Evolutionary conservation across 805 yeast genomes (phyloP).

Genomic region (Yamadazyma kitorensis): DNA sequence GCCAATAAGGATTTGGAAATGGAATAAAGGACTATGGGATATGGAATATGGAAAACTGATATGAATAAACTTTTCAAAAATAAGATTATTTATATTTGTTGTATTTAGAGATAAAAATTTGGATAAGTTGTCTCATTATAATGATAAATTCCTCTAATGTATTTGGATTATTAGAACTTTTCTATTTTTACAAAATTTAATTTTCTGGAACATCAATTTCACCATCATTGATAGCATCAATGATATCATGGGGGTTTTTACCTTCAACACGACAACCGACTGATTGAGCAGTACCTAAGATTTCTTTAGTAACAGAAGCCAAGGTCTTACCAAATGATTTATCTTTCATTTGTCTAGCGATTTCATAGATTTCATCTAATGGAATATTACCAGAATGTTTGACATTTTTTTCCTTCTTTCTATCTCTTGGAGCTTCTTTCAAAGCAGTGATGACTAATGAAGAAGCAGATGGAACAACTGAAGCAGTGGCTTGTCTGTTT

Average conservation of each 20-base stretch:
- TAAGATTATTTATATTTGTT: conserved; percentile 2
- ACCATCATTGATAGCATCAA: conserved; percentile 98
- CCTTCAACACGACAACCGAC: conserved; percentile 99
- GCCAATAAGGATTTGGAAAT: too few relatives aligned
- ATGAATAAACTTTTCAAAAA: too few relatives aligned
- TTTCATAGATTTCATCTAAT: conserved; percentile 91
- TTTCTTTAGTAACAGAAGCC: conserved; percentile 97
- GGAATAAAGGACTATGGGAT: too few relatives aligned
- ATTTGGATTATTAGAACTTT: too few relatives aligned
- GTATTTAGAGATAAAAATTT: neutral
- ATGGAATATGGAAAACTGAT: too few relatives aligned
- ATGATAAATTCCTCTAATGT: too few relatives aligned
- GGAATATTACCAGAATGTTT: conserved; percentile 99
- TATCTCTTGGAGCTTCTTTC: conserved; percentile 99
- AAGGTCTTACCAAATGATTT: conserved; percentile 97
- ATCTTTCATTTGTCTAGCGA: conserved; percentile 96
- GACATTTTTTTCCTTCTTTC: conserved; percentile 99
- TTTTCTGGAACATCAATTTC: conserved; percentile 91
- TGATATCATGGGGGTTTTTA: conserved; percentile 98
- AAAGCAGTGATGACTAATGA: conserved; percentile 98
- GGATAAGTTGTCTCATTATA: neutral
- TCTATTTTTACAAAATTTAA: conserved; percentile 49
- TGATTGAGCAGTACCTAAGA: conserved; percentile 99
- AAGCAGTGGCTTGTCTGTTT: conserved; percentile 99
- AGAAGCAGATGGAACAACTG: conserved; percentile 99